A percentile compares a stretch with the other conserved stretches of the same genome.
These are phyloP conservation scores for Gossypium longicalyx DNA, from an alignment of 345 rosid species.

Conservation along the genomic window DNA sequence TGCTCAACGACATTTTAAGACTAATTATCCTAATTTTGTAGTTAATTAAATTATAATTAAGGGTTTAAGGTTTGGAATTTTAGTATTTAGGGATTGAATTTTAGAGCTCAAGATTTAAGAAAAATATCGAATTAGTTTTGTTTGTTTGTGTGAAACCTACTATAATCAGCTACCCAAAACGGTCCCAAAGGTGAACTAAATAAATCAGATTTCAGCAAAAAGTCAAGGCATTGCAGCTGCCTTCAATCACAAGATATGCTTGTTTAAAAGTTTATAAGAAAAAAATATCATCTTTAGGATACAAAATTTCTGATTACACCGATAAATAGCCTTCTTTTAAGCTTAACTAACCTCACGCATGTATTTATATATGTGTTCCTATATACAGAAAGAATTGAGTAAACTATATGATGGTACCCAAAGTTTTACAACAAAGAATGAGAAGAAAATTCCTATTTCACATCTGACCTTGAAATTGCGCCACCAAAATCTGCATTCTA, in stretches of 20 bases:
- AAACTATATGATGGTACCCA: slow-evolving; percentile 21
- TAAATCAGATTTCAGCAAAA: too few relatives aligned
- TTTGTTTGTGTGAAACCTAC: too few relatives aligned
- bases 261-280: not conserved
- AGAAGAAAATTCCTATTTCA: slow-evolving; percentile 15
- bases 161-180: too few relatives aligned
- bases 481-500: slow-evolving; percentile 54
- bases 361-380: slow-evolving; percentile 18
- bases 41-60: too few relatives aligned
- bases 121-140: too few relatives aligned
- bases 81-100: too few relatives aligned
- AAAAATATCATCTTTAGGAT: not conserved
- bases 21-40: too few relatives aligned
- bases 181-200: too few relatives aligned
- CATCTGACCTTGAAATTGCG: slow-evolving; percentile 56
- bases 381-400: slow-evolving; percentile 38
- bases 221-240: too few relatives aligned
- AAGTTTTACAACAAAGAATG: slow-evolving; percentile 19
- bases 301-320: slow-evolving; percentile 25
- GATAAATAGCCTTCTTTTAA: not conserved
- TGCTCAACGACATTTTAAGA: too few relatives aligned
- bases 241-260: not conserved
- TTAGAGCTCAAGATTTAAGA: too few relatives aligned
- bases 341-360: slow-evolving; percentile 13
- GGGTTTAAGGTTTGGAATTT: too few relatives aligned